Percentiles rank a stretch among this genome's conserved stretches.
phyloP scores from a whole-genome alignment of 768 basidiomycete species.

The Xerocomellus intermedius region DNA sequence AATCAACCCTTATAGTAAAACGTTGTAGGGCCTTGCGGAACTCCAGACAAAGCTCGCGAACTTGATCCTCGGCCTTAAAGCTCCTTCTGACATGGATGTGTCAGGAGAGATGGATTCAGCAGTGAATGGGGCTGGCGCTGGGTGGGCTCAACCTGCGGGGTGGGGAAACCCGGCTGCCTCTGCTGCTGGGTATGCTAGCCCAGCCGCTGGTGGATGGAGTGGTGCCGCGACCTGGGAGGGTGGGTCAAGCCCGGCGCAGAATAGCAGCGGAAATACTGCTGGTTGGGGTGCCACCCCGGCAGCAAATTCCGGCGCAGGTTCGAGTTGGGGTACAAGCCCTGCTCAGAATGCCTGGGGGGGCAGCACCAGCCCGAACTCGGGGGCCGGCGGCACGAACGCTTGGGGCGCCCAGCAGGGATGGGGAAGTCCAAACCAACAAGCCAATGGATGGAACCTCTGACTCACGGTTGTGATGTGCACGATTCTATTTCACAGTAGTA shows the following conservation, averaged over 20 bases:
- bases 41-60: constrained; percentile 80
- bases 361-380: constrained; percentile 32
- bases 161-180: constrained; percentile 32
- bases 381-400: constrained; percentile 12
- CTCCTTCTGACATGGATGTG: constrained; percentile 56
- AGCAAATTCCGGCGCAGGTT: constrained; percentile 24
- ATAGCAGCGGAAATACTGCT: constrained; percentile 16
- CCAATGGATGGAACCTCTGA: constrained; percentile 54
- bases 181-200: constrained; percentile 33
- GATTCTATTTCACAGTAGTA: neutral
- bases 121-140: constrained; percentile 25
- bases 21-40: constrained; percentile 65
- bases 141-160: constrained; percentile 23
- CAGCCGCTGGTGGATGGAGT: constrained; percentile 32
- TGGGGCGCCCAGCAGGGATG: constrained; percentile 44
- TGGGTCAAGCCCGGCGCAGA: constrained; percentile 26
- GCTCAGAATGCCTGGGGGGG: constrained; percentile 39
- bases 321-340: constrained; percentile 33
- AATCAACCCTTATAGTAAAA: neutral
- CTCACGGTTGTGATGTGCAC: neutral
- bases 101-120: constrained; percentile 36
- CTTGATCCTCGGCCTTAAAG: constrained; percentile 72
- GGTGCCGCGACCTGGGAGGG: constrained; percentile 25
- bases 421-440: constrained; percentile 48
- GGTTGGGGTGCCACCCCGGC: constrained; percentile 28